These are phyloP conservation scores for Cyberlindnera veronae DNA, from an alignment of 805 yeast genomes.

Conservation along the genomic window DNA sequence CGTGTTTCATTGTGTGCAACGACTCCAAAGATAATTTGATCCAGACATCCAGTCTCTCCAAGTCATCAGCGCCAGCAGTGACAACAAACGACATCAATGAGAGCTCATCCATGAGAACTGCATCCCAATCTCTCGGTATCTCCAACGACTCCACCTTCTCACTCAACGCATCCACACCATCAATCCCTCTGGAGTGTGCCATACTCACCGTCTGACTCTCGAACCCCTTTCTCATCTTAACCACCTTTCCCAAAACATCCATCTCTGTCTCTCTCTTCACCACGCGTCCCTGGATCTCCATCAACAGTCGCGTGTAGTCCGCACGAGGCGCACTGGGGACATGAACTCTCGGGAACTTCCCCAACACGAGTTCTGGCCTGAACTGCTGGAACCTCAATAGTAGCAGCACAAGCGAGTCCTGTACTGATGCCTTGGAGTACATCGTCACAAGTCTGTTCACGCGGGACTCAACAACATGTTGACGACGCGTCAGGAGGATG, in stretches of 20 bases:
- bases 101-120: conserved; percentile 12
- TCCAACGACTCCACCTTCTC: conserved; percentile 1
- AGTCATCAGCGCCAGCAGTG: conserved; percentile 1
- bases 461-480: conserved; percentile 24
- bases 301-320: no score
- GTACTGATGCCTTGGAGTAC: conserved; percentile 18
- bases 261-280: conserved; percentile 2
- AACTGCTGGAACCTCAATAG: conserved; percentile 22
- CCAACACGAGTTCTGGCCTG: conserved; percentile 25
- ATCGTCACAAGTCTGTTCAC: conserved; percentile 21
- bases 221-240: conserved; percentile 21
- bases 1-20: conserved; percentile 1
- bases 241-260: conserved; percentile 14
- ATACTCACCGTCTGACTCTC: conserved; percentile 3
- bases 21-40: conserved; percentile 9
- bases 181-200: conserved; percentile 2
- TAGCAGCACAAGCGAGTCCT: conserved; percentile 23
- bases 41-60: conserved; percentile 11
- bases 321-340: no score
- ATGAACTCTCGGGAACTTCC: conserved; percentile 24
- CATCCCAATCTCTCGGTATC: conserved; percentile 10
- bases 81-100: conserved; percentile 8
- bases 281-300: no score
- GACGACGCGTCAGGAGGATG: conserved; percentile 32
- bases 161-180: conserved; percentile 8